Evolutionary conservation across 768 basidiomycete genomes (phyloP), one percentile per base, ranked within the genome.

Genomic region (Gautieria morchelliformis): DNA sequence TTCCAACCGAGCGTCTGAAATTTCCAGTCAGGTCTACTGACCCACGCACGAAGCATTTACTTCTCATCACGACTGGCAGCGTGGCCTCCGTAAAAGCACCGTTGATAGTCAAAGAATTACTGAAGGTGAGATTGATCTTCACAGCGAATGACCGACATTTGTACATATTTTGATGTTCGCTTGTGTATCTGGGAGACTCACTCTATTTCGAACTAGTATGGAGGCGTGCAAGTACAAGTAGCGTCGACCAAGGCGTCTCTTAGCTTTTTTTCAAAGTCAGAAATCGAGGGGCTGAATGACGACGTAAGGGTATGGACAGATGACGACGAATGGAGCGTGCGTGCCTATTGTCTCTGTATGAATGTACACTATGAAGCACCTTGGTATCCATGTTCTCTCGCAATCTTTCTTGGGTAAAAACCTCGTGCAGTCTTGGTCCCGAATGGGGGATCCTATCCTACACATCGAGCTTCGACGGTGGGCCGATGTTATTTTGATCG

Each of bases 11-110:
- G 19, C 40, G 3, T 44, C 42, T 22, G n/a, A 44, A 22, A 27
- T 57, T 48, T 50, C 53, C 53, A 46, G 30, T 30, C 10, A 22
- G 47, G 7, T 57, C 56, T 19, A 24, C 45, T 30, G 66, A 72
- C 19, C 77, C 75, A 1, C 69, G 67, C 59, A 75, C 72, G 0
- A 48, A 49, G 50, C 87, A 94, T 65, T 81, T 96, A 45, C 70
- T 97, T 4, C 75, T 98, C 40, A 83, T 97, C 59, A 85, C 88
- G 0, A 90, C 92, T 0, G 94, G 95, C n/a, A 93, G 90, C 65
- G 95, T 99, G 9, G 94, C 95, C 0, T 92, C 92, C 52, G 81
- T 98, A 66, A 98, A 97, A 66, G 85, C 85, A 1, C 93, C 94
- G 4, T 77, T 96, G 53, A 96, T 99, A 58, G 89, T 91, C 19